Evolutionary conservation across 306 rosid genomes (phyloP), one percentile per base, ranked within the genome.

Genomic region (Argentina anserina): DNA sequence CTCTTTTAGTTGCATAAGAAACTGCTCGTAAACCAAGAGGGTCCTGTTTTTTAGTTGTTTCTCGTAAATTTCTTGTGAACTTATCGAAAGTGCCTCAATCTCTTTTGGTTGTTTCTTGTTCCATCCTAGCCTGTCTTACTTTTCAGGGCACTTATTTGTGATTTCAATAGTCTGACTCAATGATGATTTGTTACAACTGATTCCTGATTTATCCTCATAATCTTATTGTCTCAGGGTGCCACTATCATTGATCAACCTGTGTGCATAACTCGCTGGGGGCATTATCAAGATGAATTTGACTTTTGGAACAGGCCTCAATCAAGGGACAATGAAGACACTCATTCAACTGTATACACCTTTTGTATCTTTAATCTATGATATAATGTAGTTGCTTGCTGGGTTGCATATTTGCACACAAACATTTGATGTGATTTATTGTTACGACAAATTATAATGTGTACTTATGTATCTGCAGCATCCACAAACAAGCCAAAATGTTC

Each of bases 191-290:
- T 46, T 62, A 62, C 36, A 33, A 33, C 36, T 33, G 23, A 58
- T 71, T 71, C n/a, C 26, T 65, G 42, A 47, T 47, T 70, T 62
- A 49, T 40, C 63, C n/a, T 37, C 37, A 17, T 37, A 39, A 59
- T 69, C 43, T 84, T 58, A 42, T 80, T 14, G 25, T 82, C 52
- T 67, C 84, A 94, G 98, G 98, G 96, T 62, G 98, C 98, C 63
- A 84, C 97, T 65, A 91, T 94, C 76, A 80, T 89, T 55, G 98
- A 94, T 75, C 95, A 94, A 76, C 91, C 89, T 23, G 95, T 94
- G 23, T 94, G 91, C 89, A 91, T 94, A 78, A 85, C 95, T 10
- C 96, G 85, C 74, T 94, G 98, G 98, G 98, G 98, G 40, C 87
- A 86, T 18, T 73, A 75, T 82, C 86, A 81, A 76, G 92, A 88